A percentile compares a stretch with the other conserved stretches of the same genome.
Conservation (phyloP, 2,329 filamentous ascomycete species). For the Byssochlamys sp. region DNA sequence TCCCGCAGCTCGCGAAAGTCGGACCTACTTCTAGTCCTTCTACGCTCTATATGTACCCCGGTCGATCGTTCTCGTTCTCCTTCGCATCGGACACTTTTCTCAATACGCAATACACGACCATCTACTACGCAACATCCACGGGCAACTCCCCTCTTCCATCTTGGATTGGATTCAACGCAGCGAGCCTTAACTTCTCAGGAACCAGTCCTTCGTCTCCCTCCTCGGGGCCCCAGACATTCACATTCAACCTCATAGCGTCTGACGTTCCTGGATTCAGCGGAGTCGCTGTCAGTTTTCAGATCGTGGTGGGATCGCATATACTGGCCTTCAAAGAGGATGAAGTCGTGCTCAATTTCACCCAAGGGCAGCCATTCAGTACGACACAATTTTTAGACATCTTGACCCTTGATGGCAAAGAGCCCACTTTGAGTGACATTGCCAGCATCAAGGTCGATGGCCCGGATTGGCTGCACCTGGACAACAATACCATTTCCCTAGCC, state of each 20-base stretch:
- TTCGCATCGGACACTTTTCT: slow-evolving; percentile 63
- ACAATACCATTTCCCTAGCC: slow-evolving; percentile 49
- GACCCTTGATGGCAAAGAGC: slow-evolving; percentile 47
- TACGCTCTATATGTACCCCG: slow-evolving; percentile 30
- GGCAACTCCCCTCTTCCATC: slow-evolving; percentile 76
- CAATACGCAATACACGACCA: slow-evolving; percentile 44
- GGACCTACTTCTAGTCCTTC: slow-evolving; percentile 31
- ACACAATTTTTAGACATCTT: slow-evolving; percentile 44
- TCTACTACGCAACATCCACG: slow-evolving; percentile 66
- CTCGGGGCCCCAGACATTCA: slow-evolving; percentile 62
- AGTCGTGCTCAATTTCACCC: slow-evolving; percentile 50
- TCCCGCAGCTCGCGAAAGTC: slow-evolving; percentile 26
- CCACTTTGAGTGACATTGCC: slow-evolving; percentile 42
- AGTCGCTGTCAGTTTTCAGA: slow-evolving; percentile 55
- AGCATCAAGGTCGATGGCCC: slow-evolving; percentile 50
- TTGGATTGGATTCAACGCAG: slow-evolving; percentile 67
- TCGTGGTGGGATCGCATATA: slow-evolving; percentile 62
- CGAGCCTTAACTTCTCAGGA: slow-evolving; percentile 58
- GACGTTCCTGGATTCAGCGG: slow-evolving; percentile 70
- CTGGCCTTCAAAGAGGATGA: slow-evolving; percentile 53
- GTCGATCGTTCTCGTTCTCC: slow-evolving; percentile 52
- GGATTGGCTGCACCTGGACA: slow-evolving; percentile 60
- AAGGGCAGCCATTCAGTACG: slow-evolving; percentile 45
- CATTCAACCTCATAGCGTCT: slow-evolving; percentile 64
- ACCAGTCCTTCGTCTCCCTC: slow-evolving; percentile 56